Evolutionary conservation across 1,284 basidiomycete species (phyloP), one percentile per base, ranked within the genome.

Genomic region (Marasmius fiardii): DNA sequence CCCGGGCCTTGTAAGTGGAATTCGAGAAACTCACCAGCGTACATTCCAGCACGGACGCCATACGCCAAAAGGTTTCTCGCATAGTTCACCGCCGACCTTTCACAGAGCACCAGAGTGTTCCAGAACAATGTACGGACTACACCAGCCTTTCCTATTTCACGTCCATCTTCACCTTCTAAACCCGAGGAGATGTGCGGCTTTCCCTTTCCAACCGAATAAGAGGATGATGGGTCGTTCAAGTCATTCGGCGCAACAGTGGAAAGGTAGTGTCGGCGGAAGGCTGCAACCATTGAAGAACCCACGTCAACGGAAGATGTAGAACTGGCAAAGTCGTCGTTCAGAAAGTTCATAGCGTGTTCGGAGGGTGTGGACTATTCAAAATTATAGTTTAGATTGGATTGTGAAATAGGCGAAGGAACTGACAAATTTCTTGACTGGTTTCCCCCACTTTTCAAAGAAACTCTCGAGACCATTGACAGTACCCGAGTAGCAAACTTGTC

Each of bases 11-110:
- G 35, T 26, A n/a, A 43, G 44, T 33, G 43, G 20, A 33, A 52
- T 20, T 57, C 3, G 58, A 34, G 6, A 47, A 6, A 63, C 76
- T 68, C 65, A 68, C 75, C 67, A 39, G 66, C 72, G 58, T 85
- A 87, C 83, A 87, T 86, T 24, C 72, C 82, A 0, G 77, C 61
- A 33, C 83, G 71, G 3, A 86, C 75, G n/a, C 83, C 82, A 64
- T 84, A 87, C 1, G 82, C 83, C 33, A 87, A 69, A 1, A 85
- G 61, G 63, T 86, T 85, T 24, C 78, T 64, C 56, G 60, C 60
- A 63, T 72, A 76, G 52, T 74, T 75, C 35, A 68, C 58, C 14
- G 66, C 63, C 18, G 68, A 69, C 24, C 74, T 61, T 53, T 76
- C 71, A 0, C 69, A 66, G 4, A 76, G 63, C 6, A 74, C 68